These are phyloP conservation scores for Aplosporella prunicola DNA, from an alignment of 2,329 filamentous ascomycete genomes.

Conservation along the genomic window DNA sequence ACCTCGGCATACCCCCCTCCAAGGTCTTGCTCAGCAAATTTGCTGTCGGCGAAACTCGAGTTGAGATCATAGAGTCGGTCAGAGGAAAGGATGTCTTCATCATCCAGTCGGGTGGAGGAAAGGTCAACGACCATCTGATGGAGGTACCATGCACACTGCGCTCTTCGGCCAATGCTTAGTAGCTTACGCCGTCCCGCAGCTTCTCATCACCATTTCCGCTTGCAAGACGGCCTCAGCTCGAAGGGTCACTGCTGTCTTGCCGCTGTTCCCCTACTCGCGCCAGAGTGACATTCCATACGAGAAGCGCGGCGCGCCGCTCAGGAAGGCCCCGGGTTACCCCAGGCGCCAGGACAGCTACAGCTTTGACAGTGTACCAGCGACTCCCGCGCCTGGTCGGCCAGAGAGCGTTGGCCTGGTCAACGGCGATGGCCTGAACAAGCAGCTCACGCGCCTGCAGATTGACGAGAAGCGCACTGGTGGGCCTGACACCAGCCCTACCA, in stretches of 20 bases:
- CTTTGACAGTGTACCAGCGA: conserved; percentile 85
- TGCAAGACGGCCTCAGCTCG: conserved; percentile 92
- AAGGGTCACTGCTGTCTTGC: conserved; percentile 85
- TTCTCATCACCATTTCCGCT: conserved; percentile 96
- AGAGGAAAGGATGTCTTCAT: conserved; percentile 98
- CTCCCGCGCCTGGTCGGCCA: conserved; percentile 64
- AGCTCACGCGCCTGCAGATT: conserved; percentile 58
- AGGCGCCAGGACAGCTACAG: conserved; percentile 52
- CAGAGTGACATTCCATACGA: conserved; percentile 97
- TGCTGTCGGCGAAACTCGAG: conserved; percentile 86
- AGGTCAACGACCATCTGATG: conserved; percentile 92
- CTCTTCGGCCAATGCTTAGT: conserved; percentile 5
- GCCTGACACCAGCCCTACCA: conserved; percentile 11
- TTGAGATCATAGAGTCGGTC: conserved; percentile 93
- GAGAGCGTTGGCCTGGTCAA: conserved; percentile 57
- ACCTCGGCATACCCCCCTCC: conserved; percentile 76
- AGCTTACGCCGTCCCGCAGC: conserved; percentile 20
- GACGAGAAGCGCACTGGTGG: conserved; percentile 45
- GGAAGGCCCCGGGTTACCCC: conserved; percentile 48
- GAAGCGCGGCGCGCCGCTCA: conserved; percentile 81
- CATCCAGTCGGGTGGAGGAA: conserved; percentile 84
- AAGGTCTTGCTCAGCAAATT: conserved; percentile 85
- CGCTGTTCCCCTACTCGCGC: conserved; percentile 91
- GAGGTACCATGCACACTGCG: conserved; percentile 38
- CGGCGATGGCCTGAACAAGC: conserved; percentile 62